Conservation (phyloP, 345 rosid genomes). For the Hevea brasiliensis region DNA sequence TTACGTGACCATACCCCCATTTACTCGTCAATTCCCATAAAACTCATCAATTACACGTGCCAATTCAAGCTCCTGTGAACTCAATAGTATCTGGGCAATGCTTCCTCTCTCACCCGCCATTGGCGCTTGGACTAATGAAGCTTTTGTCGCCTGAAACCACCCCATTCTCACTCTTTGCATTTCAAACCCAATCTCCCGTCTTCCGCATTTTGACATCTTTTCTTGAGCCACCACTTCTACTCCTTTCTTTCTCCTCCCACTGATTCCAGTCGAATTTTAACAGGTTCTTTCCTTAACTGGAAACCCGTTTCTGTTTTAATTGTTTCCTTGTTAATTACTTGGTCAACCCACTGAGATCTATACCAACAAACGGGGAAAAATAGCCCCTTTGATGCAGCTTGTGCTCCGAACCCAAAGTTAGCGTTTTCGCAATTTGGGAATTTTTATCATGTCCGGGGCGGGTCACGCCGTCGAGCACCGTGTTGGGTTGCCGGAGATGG, state of each 20-base stretch:
- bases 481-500: conserved; percentile 37
- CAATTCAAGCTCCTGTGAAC: not conserved
- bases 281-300: not conserved
- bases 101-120: not conserved
- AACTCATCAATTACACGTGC: conserved; percentile 4
- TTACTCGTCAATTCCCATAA: conserved; percentile 1
- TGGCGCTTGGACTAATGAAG: not conserved
- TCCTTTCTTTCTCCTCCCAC: not conserved
- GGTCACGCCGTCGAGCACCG: conserved; percentile 33
- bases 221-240: not conserved
- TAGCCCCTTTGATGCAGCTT: not conserved
- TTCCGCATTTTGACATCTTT: not conserved
- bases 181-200: not conserved
- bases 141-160: not conserved
- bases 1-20: not conserved
- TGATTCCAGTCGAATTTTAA: conserved; percentile 1
- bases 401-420: not conserved
- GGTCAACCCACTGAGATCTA: conserved; percentile 4
- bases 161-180: not conserved
- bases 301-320: not conserved
- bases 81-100: not conserved
- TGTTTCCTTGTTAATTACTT: not conserved
- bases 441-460: conserved; percentile 22
- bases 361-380: not conserved
- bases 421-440: not conserved